These are phyloP conservation scores for Rostrohypoxylon terebratum DNA, from an alignment of 495 filamentous ascomycete species.

Conservation along the genomic window DNA sequence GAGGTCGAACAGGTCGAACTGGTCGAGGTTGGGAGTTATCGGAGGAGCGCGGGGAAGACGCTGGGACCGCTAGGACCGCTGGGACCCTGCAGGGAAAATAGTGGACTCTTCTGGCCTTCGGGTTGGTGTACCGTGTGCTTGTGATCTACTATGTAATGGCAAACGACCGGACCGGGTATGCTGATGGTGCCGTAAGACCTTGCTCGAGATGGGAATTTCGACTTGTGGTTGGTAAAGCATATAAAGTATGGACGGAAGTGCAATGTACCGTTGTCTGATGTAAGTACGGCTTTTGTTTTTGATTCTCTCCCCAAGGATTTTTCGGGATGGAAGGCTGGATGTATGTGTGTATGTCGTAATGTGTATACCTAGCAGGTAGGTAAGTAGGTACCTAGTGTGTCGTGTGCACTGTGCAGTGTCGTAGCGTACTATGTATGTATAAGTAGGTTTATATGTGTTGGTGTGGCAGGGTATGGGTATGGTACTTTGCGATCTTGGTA, in stretches of 20 bases:
- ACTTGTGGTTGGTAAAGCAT: constrained; percentile 26
- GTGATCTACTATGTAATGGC: constrained; percentile 34
- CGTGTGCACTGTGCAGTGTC: too few relatives aligned
- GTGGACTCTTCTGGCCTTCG: constrained; percentile 25
- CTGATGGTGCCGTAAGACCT: constrained; percentile 25
- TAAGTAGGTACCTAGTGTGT: too few relatives aligned
- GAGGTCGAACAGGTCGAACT: constrained; percentile 32
- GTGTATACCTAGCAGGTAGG: too few relatives aligned
- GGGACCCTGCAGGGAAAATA: constrained; percentile 44
- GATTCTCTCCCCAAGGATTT: constrained; percentile 2
- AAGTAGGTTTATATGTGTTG: neutral
- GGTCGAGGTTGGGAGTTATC: constrained; percentile 36
- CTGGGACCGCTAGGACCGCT: constrained; percentile 36
- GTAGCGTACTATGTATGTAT: constrained; percentile 1
- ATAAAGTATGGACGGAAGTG: constrained; percentile 17
- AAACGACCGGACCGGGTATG: constrained; percentile 18
- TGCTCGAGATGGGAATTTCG: constrained; percentile 23
- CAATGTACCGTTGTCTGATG: neutral
- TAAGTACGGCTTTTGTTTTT: neutral
- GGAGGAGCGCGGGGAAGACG: constrained; percentile 40
- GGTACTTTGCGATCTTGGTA: constrained; percentile 1
- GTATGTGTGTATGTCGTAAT: too few relatives aligned
- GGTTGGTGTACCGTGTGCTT: constrained; percentile 11
- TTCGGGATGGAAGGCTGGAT: neutral
- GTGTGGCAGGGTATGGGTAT: constrained; percentile 4